Evolutionary conservation across 2,329 filamentous ascomycete species (phyloP).

Genomic region (Fusarium pseudocircinatum): DNA sequence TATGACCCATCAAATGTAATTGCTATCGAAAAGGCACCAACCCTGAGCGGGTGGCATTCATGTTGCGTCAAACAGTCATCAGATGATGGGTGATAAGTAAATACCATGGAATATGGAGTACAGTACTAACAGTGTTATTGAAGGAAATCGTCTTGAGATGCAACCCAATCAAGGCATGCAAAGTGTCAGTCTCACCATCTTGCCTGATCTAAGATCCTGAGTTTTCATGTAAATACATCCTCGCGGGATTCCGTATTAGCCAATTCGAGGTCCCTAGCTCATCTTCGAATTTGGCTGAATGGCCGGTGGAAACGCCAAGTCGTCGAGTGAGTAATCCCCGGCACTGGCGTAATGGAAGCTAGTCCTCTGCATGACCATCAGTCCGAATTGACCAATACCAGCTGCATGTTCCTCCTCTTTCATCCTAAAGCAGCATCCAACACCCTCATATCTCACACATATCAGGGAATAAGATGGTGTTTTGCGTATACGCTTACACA

Average conservation of each 20-base stretch:
- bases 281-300: not conserved
- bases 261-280: not conserved
- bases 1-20: not conserved
- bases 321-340: not conserved
- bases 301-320: not conserved
- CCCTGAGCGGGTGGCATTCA: not conserved
- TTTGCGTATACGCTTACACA: slow-evolving; percentile 6
- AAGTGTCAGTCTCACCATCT: not conserved
- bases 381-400: not conserved
- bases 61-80: not conserved
- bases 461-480: not conserved
- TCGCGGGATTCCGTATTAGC: not conserved
- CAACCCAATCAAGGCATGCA: not conserved
- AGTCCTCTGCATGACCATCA: not conserved
- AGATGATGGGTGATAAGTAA: not conserved
- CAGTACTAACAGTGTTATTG: not conserved
- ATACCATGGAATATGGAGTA: too few species aligned
- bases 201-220: not conserved
- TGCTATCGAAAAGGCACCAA: not conserved
- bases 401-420: not conserved
- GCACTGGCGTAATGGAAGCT: not conserved
- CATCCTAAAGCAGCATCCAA: not conserved
- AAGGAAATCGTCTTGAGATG: not conserved
- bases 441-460: not conserved
- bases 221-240: not conserved